phyloP scores from a whole-genome alignment of 805 yeast species.

The Teunomyces gatunensis region DNA sequence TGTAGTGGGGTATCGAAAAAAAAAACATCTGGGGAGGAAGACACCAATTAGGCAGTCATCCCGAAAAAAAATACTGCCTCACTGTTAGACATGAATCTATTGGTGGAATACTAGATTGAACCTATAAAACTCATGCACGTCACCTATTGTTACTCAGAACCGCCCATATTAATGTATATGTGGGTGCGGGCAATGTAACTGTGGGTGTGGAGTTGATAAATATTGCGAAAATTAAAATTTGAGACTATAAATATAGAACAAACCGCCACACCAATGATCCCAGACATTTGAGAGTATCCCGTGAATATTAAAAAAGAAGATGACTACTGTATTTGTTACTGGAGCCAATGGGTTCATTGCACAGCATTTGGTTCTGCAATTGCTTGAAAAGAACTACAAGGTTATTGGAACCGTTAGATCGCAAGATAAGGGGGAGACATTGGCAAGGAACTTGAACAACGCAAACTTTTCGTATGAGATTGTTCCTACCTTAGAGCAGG shows the following conservation, averaged over 20 bases:
- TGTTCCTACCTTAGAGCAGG: constrained; percentile 27
- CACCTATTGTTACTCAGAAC: neutral
- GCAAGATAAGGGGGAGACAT: constrained; percentile 19
- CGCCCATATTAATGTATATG: neutral
- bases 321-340: constrained; percentile 34
- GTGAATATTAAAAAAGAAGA: neutral
- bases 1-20: neutral
- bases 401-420: constrained; percentile 55
- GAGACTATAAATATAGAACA: neutral
- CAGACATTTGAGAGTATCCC: too few relatives aligned
- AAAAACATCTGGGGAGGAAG: neutral
- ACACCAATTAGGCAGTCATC: neutral
- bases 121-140: neutral
- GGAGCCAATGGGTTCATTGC: constrained; percentile 58
- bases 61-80: neutral
- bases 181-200: neutral
- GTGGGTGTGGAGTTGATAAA: neutral
- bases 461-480: constrained; percentile 25
- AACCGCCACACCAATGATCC: neutral
- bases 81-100: neutral
- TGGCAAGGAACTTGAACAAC: constrained; percentile 11
- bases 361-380: constrained; percentile 42
- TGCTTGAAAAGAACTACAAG: constrained; percentile 38
- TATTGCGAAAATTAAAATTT: neutral
- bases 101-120: neutral